Conservation (phyloP, 1,284 basidiomycete species). For the Chondrostereum purpureum region DNA sequence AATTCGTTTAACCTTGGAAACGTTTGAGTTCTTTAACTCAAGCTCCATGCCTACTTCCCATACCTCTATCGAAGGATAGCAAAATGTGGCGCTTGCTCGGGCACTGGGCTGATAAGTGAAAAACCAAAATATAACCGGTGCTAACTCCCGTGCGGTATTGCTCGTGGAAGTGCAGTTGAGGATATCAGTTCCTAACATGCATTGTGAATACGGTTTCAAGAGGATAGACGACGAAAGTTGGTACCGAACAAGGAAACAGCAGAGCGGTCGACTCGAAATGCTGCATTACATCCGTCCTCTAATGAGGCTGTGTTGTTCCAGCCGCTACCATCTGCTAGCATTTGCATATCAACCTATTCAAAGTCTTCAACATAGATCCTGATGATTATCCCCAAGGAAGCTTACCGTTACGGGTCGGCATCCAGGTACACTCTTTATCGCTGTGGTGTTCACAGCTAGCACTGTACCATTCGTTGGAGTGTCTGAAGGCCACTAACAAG, state of each 20-base stretch:
- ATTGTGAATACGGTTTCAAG: background rate
- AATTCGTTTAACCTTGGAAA: constrained; percentile 35
- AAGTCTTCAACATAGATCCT: constrained; percentile 16
- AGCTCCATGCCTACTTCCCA: constrained; percentile 33
- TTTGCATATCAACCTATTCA: constrained; percentile 23
- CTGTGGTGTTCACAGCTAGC: constrained; percentile 36
- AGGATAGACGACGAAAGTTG: constrained; percentile 1
- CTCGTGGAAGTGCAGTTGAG: constrained; percentile 19
- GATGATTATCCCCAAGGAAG: constrained; percentile 2
- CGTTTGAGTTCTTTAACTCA: constrained; percentile 30
- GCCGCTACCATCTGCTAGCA: constrained; percentile 20
- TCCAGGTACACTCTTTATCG: constrained; percentile 35
- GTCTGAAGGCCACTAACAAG: constrained; percentile 21
- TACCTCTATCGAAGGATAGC: constrained; percentile 34
- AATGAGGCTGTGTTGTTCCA: constrained; percentile 37
- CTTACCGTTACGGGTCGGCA: constrained; percentile 34
- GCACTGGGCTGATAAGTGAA: constrained; percentile 24
- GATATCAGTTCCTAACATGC: constrained; percentile 23
- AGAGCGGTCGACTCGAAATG: constrained; percentile 32
- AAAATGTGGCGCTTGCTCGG: constrained; percentile 37
- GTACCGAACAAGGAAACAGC: constrained; percentile 32
- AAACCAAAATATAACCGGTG: constrained; percentile 51
- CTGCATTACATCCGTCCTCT: constrained; percentile 30
- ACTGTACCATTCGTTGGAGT: constrained; percentile 31
- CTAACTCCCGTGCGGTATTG: constrained; percentile 28